Conservation (phyloP, 805 yeast genomes). For the Ogataea corticis region DNA sequence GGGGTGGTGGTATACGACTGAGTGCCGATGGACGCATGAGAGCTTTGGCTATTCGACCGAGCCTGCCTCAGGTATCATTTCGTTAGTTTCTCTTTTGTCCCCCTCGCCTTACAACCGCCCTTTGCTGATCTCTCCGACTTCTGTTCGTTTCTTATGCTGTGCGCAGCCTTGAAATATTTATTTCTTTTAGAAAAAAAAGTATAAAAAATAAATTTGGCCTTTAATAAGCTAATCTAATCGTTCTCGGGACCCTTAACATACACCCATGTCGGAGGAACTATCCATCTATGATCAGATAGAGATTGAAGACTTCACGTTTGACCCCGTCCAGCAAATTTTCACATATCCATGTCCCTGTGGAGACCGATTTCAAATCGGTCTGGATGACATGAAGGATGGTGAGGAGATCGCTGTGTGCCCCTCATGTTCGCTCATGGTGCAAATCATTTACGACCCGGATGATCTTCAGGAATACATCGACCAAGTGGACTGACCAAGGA, state of each 20-base stretch:
- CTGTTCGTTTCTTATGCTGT: too few species aligned
- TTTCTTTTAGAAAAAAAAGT: neutral
- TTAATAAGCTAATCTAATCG: too few species aligned
- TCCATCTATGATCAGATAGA: slow-evolving; percentile 89
- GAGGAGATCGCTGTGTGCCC: slow-evolving; percentile 96
- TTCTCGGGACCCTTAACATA: too few species aligned
- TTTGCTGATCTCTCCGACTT: neutral
- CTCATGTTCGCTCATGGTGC: slow-evolving; percentile 89
- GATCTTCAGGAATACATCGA: slow-evolving; percentile 50
- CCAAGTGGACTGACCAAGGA: slow-evolving; percentile 17
- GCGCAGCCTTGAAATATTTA: neutral
- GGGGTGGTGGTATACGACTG: too few species aligned
- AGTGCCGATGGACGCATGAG: too few species aligned
- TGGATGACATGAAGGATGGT: slow-evolving; percentile 87
- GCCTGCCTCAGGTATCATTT: too few species aligned
- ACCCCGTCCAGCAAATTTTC: slow-evolving; percentile 75
- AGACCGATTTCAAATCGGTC: slow-evolving; percentile 81
- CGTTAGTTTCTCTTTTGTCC: too few species aligned
- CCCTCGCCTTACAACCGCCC: too few species aligned
- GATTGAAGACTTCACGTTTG: slow-evolving; percentile 94
- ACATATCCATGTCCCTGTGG: slow-evolving; percentile 99
- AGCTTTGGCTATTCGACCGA: too few species aligned
- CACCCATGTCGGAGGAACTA: slow-evolving; percentile 42
- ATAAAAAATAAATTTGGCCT: neutral
- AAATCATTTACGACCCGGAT: slow-evolving; percentile 79